Base-by-base conservation (phyloP, 2,329 filamentous ascomycete species). In the Penicillium sp. region DNA sequence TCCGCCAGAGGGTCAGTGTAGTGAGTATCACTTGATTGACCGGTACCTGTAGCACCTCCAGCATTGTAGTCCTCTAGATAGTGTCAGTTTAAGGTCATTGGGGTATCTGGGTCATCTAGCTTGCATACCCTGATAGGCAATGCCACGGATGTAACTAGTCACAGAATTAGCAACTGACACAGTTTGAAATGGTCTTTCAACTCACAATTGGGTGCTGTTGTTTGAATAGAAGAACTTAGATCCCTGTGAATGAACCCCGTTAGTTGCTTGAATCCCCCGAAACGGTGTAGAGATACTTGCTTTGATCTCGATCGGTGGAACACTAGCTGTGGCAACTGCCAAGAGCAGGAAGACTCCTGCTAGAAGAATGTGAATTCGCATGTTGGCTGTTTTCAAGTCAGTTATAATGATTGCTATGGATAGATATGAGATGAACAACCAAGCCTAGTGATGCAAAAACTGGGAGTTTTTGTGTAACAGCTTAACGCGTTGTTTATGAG, bases 1-100 rank as follows among this genome's bases (percentile, higher is more conserved):
- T 95, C 85, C 65, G 90, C 82, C 33, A 97, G 85, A 57, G 93
- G 93, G 72, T 97, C 93, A 61, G 81, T 83, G 81, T 91, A 97
- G 58, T 80, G 82, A 52, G 75, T 73, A 55, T 71, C 73, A 53
- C 74, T 75, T 29, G 77, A 79, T 53, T 79, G 41, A 8, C 48
- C 53, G 16, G 41, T 56, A 27, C 40, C 49, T n/a, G 7, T 33
- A 5, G 48, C 48, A 29, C 53, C 53, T 27, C 48, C 48, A 4
- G 53, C 27, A 39, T 52, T 45, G 27, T 46, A 56, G 41, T 56
- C 53, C 41, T 56, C 53, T 56, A 16, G 16, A 31, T 13, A 4
- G 2, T 23, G 27, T 56, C 13, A 56, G 48, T 13, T 5, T 34
- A 10, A 2, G 6, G 3, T 5, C 16, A 34, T 5, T 4, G 10